Base-by-base conservation (phyloP, 2,329 filamentous ascomycete species). In the Alternaria panax region DNA sequence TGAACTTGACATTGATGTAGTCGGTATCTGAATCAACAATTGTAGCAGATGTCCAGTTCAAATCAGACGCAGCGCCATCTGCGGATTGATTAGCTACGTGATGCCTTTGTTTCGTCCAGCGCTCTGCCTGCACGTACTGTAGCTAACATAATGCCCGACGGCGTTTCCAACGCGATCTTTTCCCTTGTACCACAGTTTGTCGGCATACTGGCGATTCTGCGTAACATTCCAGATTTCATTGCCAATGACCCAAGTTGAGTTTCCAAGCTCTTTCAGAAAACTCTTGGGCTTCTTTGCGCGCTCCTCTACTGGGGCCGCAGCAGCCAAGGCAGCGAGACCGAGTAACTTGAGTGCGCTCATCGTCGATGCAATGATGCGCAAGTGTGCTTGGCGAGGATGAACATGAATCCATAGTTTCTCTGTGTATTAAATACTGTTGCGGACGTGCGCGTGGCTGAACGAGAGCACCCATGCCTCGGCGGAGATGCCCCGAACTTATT, bases 1-100 rank as follows among this genome's bases (percentile, higher is more conserved):
- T 79, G 67, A 85, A 85, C 27, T 76, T 74, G 52, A 86, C 74
- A 60, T 85, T 83, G 60, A 84, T 79, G 70, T 79, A 84, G 46
- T 82, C 73, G 16, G 62, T 68, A 3, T 76, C 80, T 9, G 79
- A 69, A 1, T 79, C 75, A 38, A 76, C 75, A 28, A 85, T 79
- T 0, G 71, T 71, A 2, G 82, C 83, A 2, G 79, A 80, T 1
- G 80, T 82, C 80, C 82, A 85, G 30, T 75, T 78, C 6, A 85
- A 71, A 59, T 85, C 78, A 32, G 78, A 80, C 22, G 75, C 78
- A 7, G 81, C 81, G 25, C 82, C 83, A 56, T 83, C 82, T 84
- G 28, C 38, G 11, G 4, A 28, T 68, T 62, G 63, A 41, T 51
- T 22, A 27, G 45, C 30, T 12, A n/a, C 14, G 8, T 36, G 30